A percentile compares a stretch with the other conserved stretches of the same genome.
phyloP scores from a whole-genome alignment of 2,329 filamentous ascomycete species.

The Botryotinia narcissicola region DNA sequence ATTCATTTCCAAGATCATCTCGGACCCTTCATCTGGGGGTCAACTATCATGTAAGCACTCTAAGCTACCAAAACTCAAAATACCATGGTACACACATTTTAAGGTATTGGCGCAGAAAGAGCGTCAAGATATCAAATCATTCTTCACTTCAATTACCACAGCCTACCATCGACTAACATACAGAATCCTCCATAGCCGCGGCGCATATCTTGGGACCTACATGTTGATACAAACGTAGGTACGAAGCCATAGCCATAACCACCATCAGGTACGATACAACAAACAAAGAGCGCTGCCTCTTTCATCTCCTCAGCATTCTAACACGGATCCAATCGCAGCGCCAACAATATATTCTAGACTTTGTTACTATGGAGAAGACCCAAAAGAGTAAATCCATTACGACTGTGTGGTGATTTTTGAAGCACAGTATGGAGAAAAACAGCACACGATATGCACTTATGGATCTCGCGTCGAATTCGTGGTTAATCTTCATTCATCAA shows the following conservation, averaged over 20 bases:
- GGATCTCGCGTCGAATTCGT: conserved; percentile 9
- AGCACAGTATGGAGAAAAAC: background rate
- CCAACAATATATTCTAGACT: background rate
- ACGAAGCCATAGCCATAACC: background rate
- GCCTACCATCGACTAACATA: background rate
- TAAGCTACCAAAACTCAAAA: background rate
- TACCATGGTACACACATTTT: background rate
- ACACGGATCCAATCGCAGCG: background rate
- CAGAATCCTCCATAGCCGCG: conserved; percentile 5
- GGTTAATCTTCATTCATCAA: conserved; percentile 16
- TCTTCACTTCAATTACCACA: background rate
- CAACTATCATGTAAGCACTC: background rate
- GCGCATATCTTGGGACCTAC: background rate
- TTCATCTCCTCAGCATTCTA: background rate
- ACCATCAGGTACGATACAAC: background rate
- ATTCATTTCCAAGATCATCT: background rate
- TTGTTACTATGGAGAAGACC: background rate
- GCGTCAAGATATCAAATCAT: background rate
- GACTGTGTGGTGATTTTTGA: background rate
- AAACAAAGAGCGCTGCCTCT: background rate
- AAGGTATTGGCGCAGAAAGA: background rate
- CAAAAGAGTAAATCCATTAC: background rate
- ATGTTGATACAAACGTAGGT: background rate
- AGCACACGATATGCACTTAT: conserved; percentile 8
- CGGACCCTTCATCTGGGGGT: background rate